phyloP scores from a whole-genome alignment of 805 yeast species.

The Kodamaea laetipori region DNA sequence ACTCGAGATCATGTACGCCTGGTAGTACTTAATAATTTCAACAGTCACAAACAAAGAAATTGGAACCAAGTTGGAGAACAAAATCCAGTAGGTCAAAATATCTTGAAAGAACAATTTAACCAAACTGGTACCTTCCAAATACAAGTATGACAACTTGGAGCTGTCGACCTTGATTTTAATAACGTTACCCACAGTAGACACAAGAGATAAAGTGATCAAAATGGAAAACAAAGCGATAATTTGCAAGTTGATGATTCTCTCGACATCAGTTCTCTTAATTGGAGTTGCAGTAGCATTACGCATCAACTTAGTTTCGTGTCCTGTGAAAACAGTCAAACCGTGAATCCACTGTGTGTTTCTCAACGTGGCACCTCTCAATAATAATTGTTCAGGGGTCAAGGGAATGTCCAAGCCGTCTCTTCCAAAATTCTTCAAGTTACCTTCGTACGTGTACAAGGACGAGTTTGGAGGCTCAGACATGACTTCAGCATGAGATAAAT shows the following conservation, averaged over 20 bases:
- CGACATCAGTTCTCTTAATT: slow-evolving; percentile 95
- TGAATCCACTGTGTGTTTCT: slow-evolving; percentile 95
- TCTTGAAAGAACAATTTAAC: slow-evolving; percentile 80
- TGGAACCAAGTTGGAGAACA: slow-evolving; percentile 96
- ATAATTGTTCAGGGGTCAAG: slow-evolving; percentile 84
- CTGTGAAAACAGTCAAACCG: slow-evolving; percentile 93
- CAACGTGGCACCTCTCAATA: slow-evolving; percentile 92
- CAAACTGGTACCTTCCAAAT: slow-evolving; percentile 66
- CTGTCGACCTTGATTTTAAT: slow-evolving; percentile 61
- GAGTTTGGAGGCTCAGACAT: slow-evolving; percentile 92
- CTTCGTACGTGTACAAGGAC: slow-evolving; percentile 92
- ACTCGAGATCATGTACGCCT: slow-evolving; percentile 89
- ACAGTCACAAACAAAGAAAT: slow-evolving; percentile 95
- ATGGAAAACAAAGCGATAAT: slow-evolving; percentile 85
- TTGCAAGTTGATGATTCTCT: slow-evolving; percentile 89
- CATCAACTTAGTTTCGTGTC: slow-evolving; percentile 98
- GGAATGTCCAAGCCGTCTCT: slow-evolving; percentile 52
- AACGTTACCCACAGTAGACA: slow-evolving; percentile 88
- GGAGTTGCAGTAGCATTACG: slow-evolving; percentile 99
- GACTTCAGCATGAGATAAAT: slow-evolving; percentile 43
- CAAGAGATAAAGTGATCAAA: slow-evolving; percentile 69
- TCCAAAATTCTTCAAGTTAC: slow-evolving; percentile 66
- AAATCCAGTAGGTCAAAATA: slow-evolving; percentile 90
- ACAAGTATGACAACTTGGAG: slow-evolving; percentile 60
- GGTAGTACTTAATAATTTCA: slow-evolving; percentile 92